Conservation (phyloP, 2,329 filamentous ascomycete genomes). For the Trichoderma hamatum region DNA sequence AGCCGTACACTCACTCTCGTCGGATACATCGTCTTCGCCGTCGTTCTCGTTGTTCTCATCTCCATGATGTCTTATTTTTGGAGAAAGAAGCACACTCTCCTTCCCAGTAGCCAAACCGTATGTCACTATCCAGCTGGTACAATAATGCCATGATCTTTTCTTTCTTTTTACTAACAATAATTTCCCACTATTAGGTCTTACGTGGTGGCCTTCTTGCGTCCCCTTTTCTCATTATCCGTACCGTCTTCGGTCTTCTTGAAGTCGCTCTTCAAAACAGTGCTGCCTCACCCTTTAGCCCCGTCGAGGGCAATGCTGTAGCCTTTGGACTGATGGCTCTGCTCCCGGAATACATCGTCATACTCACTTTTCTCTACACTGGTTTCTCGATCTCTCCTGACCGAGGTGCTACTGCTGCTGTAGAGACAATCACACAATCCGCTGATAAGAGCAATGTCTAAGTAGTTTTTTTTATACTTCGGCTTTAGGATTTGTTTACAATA, state of each 20-base stretch:
- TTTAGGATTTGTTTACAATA: neutral
- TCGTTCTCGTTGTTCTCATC: slow-evolving; percentile 29
- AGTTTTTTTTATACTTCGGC: neutral
- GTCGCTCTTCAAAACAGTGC: slow-evolving; percentile 19
- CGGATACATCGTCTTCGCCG: slow-evolving; percentile 33
- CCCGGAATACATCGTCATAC: slow-evolving; percentile 30
- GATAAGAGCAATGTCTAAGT: slow-evolving; percentile 19
- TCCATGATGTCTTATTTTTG: slow-evolving; percentile 30
- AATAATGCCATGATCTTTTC: neutral
- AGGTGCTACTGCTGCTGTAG: neutral
- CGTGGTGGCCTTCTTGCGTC: slow-evolving; percentile 29
- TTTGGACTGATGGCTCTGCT: slow-evolving; percentile 30
- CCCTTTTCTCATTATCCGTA: slow-evolving; percentile 33
- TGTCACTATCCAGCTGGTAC: neutral
- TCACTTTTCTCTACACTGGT: slow-evolving; percentile 28
- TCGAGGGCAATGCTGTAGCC: slow-evolving; percentile 25
- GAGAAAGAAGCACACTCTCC: slow-evolving; percentile 24
- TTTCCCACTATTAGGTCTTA: slow-evolving; percentile 24
- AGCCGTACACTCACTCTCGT: slow-evolving; percentile 31
- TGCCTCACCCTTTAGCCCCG: slow-evolving; percentile 30
- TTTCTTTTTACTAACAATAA: neutral
- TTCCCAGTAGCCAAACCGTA: slow-evolving; percentile 30
- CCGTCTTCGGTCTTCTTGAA: slow-evolving; percentile 32
- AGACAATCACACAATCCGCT: neutral
- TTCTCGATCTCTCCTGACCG: slow-evolving; percentile 28